These are phyloP conservation scores for Sergeia podlipaevii DNA, from an alignment of 208 protist species.

Conservation along the genomic window DNA sequence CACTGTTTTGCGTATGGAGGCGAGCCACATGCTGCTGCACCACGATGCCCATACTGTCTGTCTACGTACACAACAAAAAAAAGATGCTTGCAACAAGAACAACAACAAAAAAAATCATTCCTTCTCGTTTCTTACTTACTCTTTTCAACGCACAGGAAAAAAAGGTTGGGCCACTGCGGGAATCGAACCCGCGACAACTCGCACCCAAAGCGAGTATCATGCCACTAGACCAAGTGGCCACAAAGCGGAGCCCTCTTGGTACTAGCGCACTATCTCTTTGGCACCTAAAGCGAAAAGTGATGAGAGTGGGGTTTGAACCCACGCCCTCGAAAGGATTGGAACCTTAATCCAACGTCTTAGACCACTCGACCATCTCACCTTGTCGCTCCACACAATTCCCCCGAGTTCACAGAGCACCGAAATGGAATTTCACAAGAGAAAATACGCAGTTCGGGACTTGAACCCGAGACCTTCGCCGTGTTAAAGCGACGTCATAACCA, in stretches of 20 bases:
- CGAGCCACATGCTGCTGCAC: no score
- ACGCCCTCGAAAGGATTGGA: constrained; percentile 3
- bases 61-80: constrained; percentile 8
- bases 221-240: constrained; percentile 92
- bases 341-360: no score
- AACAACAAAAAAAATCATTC: background rate
- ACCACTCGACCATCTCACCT: no score
- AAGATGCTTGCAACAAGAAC: background rate
- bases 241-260: no score
- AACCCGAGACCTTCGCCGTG: no score
- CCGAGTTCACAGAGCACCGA: no score
- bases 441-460: no score
- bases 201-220: constrained; percentile 93
- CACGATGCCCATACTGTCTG: no score
- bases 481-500: no score
- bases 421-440: no score
- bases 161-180: constrained; percentile 87
- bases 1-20: background rate
- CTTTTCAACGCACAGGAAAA: constrained; percentile 15
- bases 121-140: background rate
- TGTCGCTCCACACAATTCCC: no score
- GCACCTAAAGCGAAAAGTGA: background rate
- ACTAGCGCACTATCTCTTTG: background rate
- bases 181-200: constrained; percentile 93
- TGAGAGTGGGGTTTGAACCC: background rate